Conservation (phyloP, 345 rosid species). For the Lenwebbia sp. region DNA sequence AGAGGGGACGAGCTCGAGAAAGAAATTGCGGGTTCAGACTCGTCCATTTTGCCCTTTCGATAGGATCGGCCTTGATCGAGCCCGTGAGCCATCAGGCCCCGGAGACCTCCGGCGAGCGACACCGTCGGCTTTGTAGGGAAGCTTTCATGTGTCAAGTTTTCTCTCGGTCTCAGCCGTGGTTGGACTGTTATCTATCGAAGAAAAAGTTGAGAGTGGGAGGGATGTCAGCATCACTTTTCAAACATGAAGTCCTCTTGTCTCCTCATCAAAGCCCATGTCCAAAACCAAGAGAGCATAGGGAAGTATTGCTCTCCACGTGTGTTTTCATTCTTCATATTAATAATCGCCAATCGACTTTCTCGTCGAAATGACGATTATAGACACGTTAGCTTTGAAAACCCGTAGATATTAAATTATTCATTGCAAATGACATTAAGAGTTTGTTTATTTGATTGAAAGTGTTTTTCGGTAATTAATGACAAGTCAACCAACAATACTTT, state of each 20-base stretch:
- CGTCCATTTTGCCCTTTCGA: neutral
- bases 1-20: neutral
- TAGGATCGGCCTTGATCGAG: neutral
- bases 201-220: neutral
- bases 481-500: too few relatives aligned
- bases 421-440: too few relatives aligned
- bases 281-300: neutral
- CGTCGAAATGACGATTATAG: neutral
- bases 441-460: too few relatives aligned
- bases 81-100: neutral
- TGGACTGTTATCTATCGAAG: neutral
- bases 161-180: constrained; percentile 2
- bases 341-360: neutral
- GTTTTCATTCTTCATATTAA: neutral
- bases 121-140: neutral
- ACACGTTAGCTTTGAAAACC: too few relatives aligned
- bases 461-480: too few relatives aligned
- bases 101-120: neutral
- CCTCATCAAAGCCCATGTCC: neutral
- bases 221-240: neutral
- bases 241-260: neutral
- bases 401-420: too few relatives aligned
- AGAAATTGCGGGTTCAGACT: neutral
- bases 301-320: neutral
- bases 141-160: neutral